Evolutionary conservation across 2,329 filamentous ascomycete genomes (phyloP).

Genomic region (Fusarium sp.): DNA sequence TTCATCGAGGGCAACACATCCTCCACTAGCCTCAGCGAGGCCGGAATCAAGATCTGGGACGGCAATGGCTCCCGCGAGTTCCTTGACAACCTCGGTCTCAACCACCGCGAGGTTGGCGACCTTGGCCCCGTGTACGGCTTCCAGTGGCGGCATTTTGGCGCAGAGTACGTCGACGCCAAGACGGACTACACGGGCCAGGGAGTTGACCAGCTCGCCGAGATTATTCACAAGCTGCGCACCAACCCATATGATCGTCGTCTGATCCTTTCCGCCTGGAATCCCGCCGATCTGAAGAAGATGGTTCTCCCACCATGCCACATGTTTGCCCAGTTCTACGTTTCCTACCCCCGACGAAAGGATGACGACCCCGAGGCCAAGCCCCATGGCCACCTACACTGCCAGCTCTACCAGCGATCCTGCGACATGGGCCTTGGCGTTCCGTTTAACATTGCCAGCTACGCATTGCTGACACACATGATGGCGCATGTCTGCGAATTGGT

Average conservation of each 20-base stretch:
- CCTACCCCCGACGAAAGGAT: slow-evolving; percentile 65
- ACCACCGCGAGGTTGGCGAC: slow-evolving; percentile 86
- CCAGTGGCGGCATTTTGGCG: slow-evolving; percentile 98
- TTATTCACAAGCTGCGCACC: slow-evolving; percentile 86
- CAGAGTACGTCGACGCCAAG: slow-evolving; percentile 82
- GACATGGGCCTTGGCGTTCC: slow-evolving; percentile 98
- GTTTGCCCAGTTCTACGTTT: slow-evolving; percentile 97
- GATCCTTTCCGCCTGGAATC: slow-evolving; percentile 95
- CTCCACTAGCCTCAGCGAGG: slow-evolving; percentile 78
- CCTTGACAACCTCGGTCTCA: slow-evolving; percentile 86
- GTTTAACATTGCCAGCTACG: slow-evolving; percentile 97
- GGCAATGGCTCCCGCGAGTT: slow-evolving; percentile 93
- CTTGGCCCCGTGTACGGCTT: slow-evolving; percentile 97
- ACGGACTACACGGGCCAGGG: slow-evolving; percentile 89
- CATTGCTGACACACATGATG: slow-evolving; percentile 93
- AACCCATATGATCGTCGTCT: slow-evolving; percentile 92
- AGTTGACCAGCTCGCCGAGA: slow-evolving; percentile 91
- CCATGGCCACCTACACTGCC: slow-evolving; percentile 82
- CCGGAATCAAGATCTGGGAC: slow-evolving; percentile 97
- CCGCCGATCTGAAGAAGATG: slow-evolving; percentile 86
- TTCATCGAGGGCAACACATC: slow-evolving; percentile 90
- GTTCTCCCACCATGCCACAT: slow-evolving; percentile 95
- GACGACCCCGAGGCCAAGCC: slow-evolving; percentile 51
- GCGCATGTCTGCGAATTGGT: slow-evolving; percentile 87
- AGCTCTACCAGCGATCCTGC: slow-evolving; percentile 93